A percentile compares a stretch with the other conserved stretches of the same genome.
Conservation (phyloP, 2,329 filamentous ascomycete species). For the Colletotrichum shisoi region DNA sequence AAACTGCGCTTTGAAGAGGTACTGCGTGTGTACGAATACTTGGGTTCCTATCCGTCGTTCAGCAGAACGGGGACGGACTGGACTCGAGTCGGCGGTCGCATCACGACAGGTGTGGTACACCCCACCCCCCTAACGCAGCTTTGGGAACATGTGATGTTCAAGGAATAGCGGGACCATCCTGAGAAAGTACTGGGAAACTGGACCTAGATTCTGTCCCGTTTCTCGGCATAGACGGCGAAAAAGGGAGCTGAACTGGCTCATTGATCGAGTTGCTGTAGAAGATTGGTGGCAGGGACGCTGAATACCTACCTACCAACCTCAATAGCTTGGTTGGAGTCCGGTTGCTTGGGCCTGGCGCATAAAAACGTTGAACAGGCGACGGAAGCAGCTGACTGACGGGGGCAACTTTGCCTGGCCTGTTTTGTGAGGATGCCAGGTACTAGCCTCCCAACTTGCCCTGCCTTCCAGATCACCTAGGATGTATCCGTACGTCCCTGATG, state of each 20-base stretch:
- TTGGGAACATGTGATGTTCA: conserved; percentile 21
- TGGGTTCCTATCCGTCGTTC: background rate
- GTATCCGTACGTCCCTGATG: background rate
- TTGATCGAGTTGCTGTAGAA: conserved; percentile 25
- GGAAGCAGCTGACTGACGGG: background rate
- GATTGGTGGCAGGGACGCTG: conserved; percentile 26
- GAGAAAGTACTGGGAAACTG: conserved; percentile 26
- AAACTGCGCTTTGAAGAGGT: background rate
- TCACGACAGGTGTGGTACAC: conserved; percentile 21
- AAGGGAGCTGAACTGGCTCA: conserved; percentile 17
- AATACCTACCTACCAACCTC: background rate
- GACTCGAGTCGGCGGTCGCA: conserved; percentile 7
- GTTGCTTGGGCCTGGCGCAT: background rate
- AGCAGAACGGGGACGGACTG: background rate
- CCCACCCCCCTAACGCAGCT: conserved; percentile 25
- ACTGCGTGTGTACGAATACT: background rate
- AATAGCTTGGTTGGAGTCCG: too few relatives aligned
- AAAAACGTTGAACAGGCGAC: background rate
- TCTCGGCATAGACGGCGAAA: conserved; percentile 11
- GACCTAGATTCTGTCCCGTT: conserved; percentile 1
- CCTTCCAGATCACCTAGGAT: background rate
- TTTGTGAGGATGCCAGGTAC: background rate
- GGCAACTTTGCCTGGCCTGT: background rate
- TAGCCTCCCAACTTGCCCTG: too few relatives aligned
- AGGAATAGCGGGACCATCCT: background rate